Conservation (phyloP, 805 yeast species). For the Hanseniaspora nectarophila region DNA sequence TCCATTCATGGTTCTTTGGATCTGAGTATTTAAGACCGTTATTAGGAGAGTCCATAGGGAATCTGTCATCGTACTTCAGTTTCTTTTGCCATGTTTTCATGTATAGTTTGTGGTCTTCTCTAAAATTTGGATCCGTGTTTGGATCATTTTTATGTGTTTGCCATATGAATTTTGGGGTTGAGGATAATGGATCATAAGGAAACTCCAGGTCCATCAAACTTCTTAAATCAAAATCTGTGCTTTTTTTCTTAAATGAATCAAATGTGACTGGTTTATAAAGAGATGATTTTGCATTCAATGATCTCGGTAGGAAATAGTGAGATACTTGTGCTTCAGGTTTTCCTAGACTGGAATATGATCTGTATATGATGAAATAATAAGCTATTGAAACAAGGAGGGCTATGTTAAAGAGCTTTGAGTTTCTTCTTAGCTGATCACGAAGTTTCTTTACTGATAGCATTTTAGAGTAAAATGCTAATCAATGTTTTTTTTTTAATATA, state of each 20-base stretch:
- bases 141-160: conserved; percentile 81
- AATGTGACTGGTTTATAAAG: background rate
- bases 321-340: background rate
- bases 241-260: background rate
- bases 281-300: conserved; percentile 1
- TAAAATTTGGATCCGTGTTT: conserved; percentile 38
- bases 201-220: conserved; percentile 52
- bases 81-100: conserved; percentile 14
- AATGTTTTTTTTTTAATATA: background rate
- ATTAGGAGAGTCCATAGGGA: background rate
- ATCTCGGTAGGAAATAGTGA: conserved; percentile 9
- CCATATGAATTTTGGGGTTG: conserved; percentile 76
- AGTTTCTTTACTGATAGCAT: background rate
- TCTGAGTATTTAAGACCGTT: conserved; percentile 14
- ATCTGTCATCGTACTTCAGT: background rate
- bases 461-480: too few species aligned
- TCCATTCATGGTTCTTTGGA: conserved; percentile 28
- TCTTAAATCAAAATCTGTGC: conserved; percentile 20
- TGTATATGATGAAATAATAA: conserved; percentile 8
- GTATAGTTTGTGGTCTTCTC: conserved; percentile 8
- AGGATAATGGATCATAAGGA: conserved; percentile 57
- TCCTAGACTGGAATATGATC: conserved; percentile 3
- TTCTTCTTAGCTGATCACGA: background rate
- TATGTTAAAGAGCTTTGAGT: background rate
- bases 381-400: background rate